These are phyloP conservation scores for Exophiala aquamarina DNA, from an alignment of 2,329 filamentous ascomycete species.

Conservation along the genomic window DNA sequence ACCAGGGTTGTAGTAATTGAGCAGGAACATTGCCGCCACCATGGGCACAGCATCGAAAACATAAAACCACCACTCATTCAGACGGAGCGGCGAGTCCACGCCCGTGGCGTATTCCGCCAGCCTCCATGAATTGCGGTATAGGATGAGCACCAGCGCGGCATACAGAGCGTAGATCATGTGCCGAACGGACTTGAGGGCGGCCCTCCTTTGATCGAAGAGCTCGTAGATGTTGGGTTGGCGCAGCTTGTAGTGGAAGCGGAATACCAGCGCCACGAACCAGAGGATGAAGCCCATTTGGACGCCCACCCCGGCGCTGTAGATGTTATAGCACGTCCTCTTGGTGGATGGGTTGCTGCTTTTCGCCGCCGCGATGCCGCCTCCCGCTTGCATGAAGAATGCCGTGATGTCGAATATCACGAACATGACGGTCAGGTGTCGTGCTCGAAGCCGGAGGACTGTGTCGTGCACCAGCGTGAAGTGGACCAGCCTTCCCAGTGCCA, in stretches of 20 bases:
- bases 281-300: conserved; percentile 55
- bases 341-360: conserved; percentile 27
- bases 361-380: conserved; percentile 37
- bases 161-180: conserved; percentile 52
- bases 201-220: too few relatives aligned
- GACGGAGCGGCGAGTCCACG: conserved; percentile 41
- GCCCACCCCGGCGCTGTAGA: conserved; percentile 41
- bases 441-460: conserved; percentile 37
- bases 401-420: conserved; percentile 44
- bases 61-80: conserved; percentile 38
- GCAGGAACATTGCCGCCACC: conserved; percentile 34
- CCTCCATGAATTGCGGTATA: conserved; percentile 56
- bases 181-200: background rate
- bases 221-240: conserved; percentile 30
- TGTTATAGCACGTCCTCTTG: conserved; percentile 40
- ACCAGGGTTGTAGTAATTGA: conserved; percentile 40
- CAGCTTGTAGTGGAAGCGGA: conserved; percentile 46
- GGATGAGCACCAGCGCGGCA: conserved; percentile 49
- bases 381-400: conserved; percentile 46
- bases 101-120: conserved; percentile 58
- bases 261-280: conserved; percentile 51
- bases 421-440: conserved; percentile 35
- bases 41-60: conserved; percentile 41
- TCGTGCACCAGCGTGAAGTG: conserved; percentile 41
- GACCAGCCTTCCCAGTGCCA: conserved; percentile 47